Conservation (phyloP, 148 eudicot species). For the Camellia japonica region DNA sequence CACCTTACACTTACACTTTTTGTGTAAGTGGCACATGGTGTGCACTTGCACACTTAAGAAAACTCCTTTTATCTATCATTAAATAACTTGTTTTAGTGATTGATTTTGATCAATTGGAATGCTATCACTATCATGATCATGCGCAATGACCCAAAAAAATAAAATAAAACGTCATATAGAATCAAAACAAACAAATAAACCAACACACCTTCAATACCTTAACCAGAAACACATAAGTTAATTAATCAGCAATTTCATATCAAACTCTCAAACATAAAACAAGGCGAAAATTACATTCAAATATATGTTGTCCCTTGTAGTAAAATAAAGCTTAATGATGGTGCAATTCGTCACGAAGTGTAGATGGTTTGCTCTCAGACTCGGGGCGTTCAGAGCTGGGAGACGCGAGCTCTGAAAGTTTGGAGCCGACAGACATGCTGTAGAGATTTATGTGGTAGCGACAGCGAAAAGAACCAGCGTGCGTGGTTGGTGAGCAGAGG, state of each 20-base stretch:
- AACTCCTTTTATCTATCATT: too few species aligned
- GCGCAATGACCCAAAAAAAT: too few species aligned
- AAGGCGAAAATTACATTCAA: background rate
- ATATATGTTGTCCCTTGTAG: constrained; percentile 7
- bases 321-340: background rate
- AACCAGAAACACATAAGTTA: too few species aligned
- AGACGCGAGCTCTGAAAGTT: constrained; percentile 33
- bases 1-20: too few species aligned
- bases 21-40: too few species aligned
- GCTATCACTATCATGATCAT: too few species aligned
- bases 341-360: background rate
- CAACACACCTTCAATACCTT: too few species aligned
- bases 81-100: too few species aligned
- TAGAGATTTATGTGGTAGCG: constrained; percentile 37
- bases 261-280: constrained; percentile 1
- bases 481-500: constrained; percentile 55
- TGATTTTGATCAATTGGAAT: too few species aligned
- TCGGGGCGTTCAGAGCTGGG: constrained; percentile 35
- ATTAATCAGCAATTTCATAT: background rate
- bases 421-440: constrained; percentile 43
- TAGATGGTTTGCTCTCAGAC: constrained; percentile 14
- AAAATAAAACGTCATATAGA: too few species aligned
- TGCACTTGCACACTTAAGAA: too few species aligned
- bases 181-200: too few species aligned
- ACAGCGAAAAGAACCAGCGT: constrained; percentile 54